Conservation (phyloP, 1,284 basidiomycete species). For the Mycosarcoma mackinlayi region DNA sequence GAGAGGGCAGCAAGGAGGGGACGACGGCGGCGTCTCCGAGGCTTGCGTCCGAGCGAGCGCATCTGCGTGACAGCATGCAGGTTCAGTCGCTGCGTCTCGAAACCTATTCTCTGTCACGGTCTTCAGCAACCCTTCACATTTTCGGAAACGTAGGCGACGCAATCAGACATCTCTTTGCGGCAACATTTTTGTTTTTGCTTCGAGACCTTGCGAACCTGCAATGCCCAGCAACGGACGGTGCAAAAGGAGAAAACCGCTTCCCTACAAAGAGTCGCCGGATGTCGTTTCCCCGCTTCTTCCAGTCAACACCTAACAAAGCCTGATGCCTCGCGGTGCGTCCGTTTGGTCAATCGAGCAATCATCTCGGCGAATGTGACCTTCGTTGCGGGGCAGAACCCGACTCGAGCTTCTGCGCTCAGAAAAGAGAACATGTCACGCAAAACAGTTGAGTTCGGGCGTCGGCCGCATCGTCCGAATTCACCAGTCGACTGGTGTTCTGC, state of each 20-base stretch:
- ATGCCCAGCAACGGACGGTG: too few species aligned
- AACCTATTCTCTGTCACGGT: too few species aligned
- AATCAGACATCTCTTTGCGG: too few species aligned
- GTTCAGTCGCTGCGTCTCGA: too few species aligned
- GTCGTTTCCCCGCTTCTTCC: not conserved
- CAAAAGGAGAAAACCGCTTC: not conserved
- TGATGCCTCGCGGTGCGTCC: not conserved
- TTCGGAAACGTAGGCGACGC: too few species aligned
- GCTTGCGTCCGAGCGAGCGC: slow-evolving; percentile 2
- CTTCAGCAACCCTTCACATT: too few species aligned
- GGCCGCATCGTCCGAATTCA: slow-evolving; percentile 35
- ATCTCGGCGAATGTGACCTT: slow-evolving; percentile 7
- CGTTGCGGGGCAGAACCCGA: not conserved
- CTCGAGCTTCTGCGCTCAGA: not conserved
- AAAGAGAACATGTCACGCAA: slow-evolving; percentile 1
- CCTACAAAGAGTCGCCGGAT: not conserved
- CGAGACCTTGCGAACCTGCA: too few species aligned
- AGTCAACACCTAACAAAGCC: not conserved
- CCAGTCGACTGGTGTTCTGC: slow-evolving; percentile 4
- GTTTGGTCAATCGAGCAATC: not conserved
- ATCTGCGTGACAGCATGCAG: too few species aligned
- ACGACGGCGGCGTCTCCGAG: slow-evolving; percentile 3
- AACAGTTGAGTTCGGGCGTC: slow-evolving; percentile 39
- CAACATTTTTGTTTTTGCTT: too few species aligned
- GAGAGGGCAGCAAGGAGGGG: too few species aligned